These are phyloP conservation scores for Parathielavia hyrcaniae DNA, from an alignment of 495 filamentous ascomycete species.

Conservation along the genomic window DNA sequence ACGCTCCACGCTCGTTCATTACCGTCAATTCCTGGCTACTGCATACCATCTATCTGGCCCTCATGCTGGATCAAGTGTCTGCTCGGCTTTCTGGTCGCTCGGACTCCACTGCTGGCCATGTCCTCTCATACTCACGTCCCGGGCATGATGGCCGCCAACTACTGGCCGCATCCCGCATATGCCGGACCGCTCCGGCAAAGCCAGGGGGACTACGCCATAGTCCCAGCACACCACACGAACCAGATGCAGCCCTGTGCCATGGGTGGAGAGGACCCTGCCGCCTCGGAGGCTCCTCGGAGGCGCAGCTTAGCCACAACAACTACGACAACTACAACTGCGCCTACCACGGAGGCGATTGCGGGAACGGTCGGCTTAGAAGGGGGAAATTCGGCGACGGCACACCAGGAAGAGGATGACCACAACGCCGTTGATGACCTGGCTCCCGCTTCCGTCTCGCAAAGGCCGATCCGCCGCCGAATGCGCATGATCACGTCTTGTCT, in stretches of 20 bases:
- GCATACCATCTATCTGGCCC: no score
- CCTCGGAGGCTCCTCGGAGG: not conserved
- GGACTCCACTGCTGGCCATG: not conserved
- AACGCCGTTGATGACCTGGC: not conserved
- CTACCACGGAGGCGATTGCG: not conserved
- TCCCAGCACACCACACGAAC: not conserved
- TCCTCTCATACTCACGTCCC: not conserved
- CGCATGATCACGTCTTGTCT: slow-evolving; percentile 63
- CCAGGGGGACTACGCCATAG: not conserved
- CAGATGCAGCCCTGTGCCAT: not conserved
- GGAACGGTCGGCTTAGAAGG: not conserved
- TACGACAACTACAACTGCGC: not conserved
- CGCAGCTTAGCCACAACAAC: not conserved
- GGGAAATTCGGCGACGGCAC: no score
- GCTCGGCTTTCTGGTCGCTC: not conserved
- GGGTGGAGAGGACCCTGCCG: no score
- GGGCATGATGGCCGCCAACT: not conserved
- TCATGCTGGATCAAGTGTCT: not conserved
- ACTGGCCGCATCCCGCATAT: slow-evolving; percentile 8
- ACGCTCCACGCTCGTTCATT: no score
- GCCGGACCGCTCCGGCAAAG: not conserved
- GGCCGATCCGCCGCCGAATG: slow-evolving; percentile 56
- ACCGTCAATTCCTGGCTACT: no score
- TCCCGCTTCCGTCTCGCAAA: slow-evolving; percentile 11
- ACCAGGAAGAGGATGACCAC: slow-evolving; percentile 7